phyloP scores from a whole-genome alignment of 805 yeast species.

The Candida qinlingensis region DNA sequence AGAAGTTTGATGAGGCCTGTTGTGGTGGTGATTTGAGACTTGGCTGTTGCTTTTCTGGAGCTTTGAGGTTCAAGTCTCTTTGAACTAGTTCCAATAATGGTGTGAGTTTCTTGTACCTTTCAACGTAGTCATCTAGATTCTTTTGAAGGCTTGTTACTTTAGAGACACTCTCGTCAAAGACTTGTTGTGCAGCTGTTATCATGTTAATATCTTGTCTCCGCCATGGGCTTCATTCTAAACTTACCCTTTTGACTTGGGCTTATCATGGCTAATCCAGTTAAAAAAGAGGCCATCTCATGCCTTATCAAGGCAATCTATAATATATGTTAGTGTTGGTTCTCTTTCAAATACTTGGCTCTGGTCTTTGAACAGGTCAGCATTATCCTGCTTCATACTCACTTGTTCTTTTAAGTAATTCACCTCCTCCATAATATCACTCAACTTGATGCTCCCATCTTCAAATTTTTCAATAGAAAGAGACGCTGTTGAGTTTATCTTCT shows the following conservation, averaged over 20 bases:
- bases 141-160: constrained; percentile 30
- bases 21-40: constrained; percentile 46
- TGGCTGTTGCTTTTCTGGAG: constrained; percentile 63
- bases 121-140: constrained; percentile 40
- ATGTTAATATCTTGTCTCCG: neutral
- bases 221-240: constrained; percentile 3
- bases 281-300: constrained; percentile 34
- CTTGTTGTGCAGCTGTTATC: constrained; percentile 18
- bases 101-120: constrained; percentile 38
- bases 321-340: neutral
- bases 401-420: constrained; percentile 29
- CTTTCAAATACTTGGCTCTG: too few species aligned
- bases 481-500: constrained; percentile 21
- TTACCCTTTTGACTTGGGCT: constrained; percentile 27
- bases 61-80: constrained; percentile 44
- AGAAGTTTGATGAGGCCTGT: neutral
- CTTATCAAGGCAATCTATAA: constrained; percentile 27
- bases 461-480: constrained; percentile 33
- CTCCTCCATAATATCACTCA: constrained; percentile 31
- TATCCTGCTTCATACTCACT: constrained; percentile 12
- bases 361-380: too few species aligned
- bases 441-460: constrained; percentile 33
- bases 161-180: constrained; percentile 29
- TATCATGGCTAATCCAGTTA: constrained; percentile 34
- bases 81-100: constrained; percentile 45